Evolutionary conservation across 2,329 filamentous ascomycete genomes (phyloP), one percentile per base, ranked within the genome.

Genomic region (Rhynchosporium agropyri): DNA sequence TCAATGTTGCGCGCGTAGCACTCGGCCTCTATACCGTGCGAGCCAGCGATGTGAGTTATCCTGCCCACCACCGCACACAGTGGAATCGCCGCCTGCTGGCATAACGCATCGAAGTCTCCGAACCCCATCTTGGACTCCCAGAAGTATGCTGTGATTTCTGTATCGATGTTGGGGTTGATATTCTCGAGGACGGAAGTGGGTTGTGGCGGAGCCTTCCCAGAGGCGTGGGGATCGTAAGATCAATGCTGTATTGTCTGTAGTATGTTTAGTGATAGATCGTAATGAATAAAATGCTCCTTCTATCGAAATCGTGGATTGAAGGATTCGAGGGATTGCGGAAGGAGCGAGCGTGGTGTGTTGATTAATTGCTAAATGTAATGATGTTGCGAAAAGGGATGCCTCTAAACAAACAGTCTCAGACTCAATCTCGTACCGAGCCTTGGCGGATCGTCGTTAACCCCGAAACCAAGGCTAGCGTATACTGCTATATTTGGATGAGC

Each of bases 1-100:
- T 97, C 93, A 77, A 99, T 94, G 73, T 95, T 96, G 64, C 95
- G 88, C 64, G 95, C 91, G 79, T 94, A 98, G 81, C 95, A 99
- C 74, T 88, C 86, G 62, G 95, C 87, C 76, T 97, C 89, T 68
- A 97, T 95, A 70, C 92, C 91, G 12, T 88, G 84, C 62, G 84
- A 83, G 69, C 82, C 84, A 28, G 86, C 84, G 68, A 92, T 86
- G 40, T 83, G 81, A 36, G 87, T 87, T 71, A 89, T 85, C 51
- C 89, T 84, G 20, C 95, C 95, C 70, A 99, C 85, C 61, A 92
- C 84, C 58, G 91, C 86, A 79, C 95, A 99, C 72, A 98, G 79
- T 64, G 95, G 95, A 69, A 99, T 82, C 66, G 92, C 85, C 66
- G 91, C 89, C 80, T 89, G 91, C 70, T 85, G 82, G 84, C 95